Evolutionary conservation across 2,329 filamentous ascomycete species (phyloP).

Genomic region (Epichloe coenophiala): DNA sequence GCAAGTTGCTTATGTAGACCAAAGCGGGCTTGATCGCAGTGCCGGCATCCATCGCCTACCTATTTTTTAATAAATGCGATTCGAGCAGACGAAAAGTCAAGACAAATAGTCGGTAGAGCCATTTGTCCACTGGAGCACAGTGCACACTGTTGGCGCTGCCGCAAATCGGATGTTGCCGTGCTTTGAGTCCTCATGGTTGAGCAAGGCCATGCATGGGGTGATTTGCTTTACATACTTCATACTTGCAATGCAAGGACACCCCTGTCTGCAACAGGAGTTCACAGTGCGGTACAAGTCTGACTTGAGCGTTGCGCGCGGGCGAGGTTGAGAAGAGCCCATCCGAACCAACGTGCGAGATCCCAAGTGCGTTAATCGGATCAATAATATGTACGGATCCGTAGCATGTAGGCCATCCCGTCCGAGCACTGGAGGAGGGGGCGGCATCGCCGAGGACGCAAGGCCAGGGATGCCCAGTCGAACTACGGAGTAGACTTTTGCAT

Average conservation of each 20-base stretch:
- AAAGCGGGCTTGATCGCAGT: neutral
- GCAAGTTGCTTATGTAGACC: neutral
- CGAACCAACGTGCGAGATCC: constrained; percentile 1
- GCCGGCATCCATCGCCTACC: neutral
- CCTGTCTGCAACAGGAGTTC: neutral
- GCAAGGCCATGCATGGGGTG: neutral
- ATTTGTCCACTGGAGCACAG: neutral
- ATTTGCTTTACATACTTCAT: no score
- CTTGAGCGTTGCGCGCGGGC: neutral
- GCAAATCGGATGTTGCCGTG: neutral
- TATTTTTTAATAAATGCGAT: neutral
- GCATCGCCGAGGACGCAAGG: neutral
- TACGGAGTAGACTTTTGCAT: neutral
- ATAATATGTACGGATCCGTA: no score
- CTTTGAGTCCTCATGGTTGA: neutral
- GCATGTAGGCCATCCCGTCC: neutral
- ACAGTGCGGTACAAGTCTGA: neutral
- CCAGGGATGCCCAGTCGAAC: neutral
- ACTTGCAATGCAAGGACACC: constrained; percentile 1
- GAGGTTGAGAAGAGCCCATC: neutral
- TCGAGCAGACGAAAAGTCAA: neutral
- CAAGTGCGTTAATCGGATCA: neutral
- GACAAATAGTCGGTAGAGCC: neutral
- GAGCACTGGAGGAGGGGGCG: constrained; percentile 4
- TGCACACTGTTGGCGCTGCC: neutral